Base-by-base conservation (phyloP, 192 early-diverging fungal genomes). In the Backusella tarrabulga region DNA sequence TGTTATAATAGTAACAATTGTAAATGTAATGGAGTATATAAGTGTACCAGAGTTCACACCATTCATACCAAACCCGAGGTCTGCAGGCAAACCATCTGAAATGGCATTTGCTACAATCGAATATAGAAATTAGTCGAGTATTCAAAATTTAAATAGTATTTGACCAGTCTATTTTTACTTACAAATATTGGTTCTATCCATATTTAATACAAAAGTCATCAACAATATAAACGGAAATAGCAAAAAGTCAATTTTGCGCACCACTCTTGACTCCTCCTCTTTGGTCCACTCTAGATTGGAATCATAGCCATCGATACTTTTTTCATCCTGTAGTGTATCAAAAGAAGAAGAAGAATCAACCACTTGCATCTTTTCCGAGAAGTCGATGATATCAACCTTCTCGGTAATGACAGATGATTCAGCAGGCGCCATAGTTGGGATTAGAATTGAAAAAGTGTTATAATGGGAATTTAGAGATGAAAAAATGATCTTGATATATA, bases 191-290 rank as follows among this genome's bases (percentile, higher is more conserved):
- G 77, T 78, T 68, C 77, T 38, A 41, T 78, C 77, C 66, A 78
- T 73, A 46, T 78, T 78, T 11, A 78, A 60, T 6, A 78, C 72
- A 69, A 78, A 78, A 19, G 77, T 84, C 76, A 90, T 68, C n/a
- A 84, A 77, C 21, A 88, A 71, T 46, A 87, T 77, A 76, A 89
- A 90, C 70, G 84, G 84, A 85, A 90, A 89, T 14, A 89, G 50
- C 1, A 74, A 71, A 36, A 79, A 81, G 67, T 81, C 81, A 2
- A 83, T 79, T 52, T 84, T 82, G 42, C 80, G 36, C 26, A 82
- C 71, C 15, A 80, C 66, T 32, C 54, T 71, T 42, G 78, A 81
- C 38, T 89, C 88, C 36, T 89, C 88, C 68, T 85, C 85, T 0
- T 63, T 74, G 1, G 87, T 89, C 88, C 88, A 89, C 7, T 81